These are phyloP conservation scores for Hygrophila difformis DNA, from an alignment of 257 asterid species.

Conservation along the genomic window DNA sequence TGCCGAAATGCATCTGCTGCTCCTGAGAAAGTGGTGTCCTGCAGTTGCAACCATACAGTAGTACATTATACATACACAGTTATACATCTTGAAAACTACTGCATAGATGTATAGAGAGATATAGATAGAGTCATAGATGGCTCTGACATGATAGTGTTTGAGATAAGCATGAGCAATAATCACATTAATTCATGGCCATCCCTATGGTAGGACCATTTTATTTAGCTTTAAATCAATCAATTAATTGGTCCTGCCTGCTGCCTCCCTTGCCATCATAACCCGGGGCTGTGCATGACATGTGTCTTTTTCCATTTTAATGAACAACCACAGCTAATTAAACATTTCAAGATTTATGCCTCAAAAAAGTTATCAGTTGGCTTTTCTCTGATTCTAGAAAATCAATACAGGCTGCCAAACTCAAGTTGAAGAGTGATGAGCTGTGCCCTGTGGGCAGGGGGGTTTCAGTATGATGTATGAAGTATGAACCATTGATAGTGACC, in stretches of 20 bases:
- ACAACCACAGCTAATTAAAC: no score
- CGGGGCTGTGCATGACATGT: no score
- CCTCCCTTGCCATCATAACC: no score
- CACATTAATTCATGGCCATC: slow-evolving; percentile 15
- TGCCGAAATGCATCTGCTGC: slow-evolving; percentile 58
- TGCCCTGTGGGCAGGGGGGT: no score
- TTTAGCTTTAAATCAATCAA: not conserved
- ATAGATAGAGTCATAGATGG: not conserved
- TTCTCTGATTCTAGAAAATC: slow-evolving; percentile 1
- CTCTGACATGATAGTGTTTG: slow-evolving; percentile 20
- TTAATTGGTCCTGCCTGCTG: no score
- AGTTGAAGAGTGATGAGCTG: slow-evolving; percentile 9
- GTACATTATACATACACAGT: no score
- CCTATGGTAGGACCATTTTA: not conserved
- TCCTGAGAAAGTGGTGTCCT: slow-evolving; percentile 68
- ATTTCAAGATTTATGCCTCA: no score
- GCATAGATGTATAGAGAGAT: no score
- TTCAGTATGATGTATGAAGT: no score
- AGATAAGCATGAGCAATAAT: slow-evolving; percentile 16
- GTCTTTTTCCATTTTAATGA: no score
- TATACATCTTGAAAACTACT: no score
- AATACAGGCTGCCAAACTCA: slow-evolving; percentile 1
- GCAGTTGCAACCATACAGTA: slow-evolving; percentile 36
- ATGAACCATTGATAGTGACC: not conserved
- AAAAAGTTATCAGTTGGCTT: slow-evolving; percentile 23